These are phyloP conservation scores for Aegilops bicornis DNA, from an alignment of 176 grass and related monocot genomes.

Conservation along the genomic window DNA sequence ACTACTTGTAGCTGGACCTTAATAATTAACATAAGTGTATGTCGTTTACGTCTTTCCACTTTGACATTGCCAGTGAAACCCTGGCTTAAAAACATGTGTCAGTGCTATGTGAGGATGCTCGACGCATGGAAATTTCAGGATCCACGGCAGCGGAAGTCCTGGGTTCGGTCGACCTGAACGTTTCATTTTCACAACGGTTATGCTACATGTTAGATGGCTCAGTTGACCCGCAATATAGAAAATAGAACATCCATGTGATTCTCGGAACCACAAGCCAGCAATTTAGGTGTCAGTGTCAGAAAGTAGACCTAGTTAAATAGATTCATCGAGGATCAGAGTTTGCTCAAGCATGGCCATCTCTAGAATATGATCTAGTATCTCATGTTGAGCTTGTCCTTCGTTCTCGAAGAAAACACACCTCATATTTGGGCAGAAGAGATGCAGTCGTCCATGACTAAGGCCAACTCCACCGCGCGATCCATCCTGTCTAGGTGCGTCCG, in stretches of 20 bases:
- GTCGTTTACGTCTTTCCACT: not conserved
- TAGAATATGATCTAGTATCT: too few species aligned
- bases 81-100: not conserved
- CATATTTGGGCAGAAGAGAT: too few species aligned
- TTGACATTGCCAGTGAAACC: not conserved
- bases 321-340: too few species aligned
- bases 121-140: not conserved
- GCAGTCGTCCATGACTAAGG: too few species aligned
- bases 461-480: too few species aligned
- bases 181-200: not conserved
- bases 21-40: not conserved
- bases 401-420: too few species aligned
- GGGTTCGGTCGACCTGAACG: not conserved
- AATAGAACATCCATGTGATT: constrained; percentile 6
- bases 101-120: not conserved
- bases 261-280: not conserved
- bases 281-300: not conserved
- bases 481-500: too few species aligned
- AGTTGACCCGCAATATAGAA: not conserved
- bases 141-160: not conserved
- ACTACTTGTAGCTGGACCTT: not conserved
- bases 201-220: not conserved
- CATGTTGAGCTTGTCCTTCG: too few species aligned
- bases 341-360: too few species aligned
- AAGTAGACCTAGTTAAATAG: not conserved